Evolutionary conservation across 2,329 filamentous ascomycete genomes (phyloP).

Genomic region (Verticillium nonalfalfae): DNA sequence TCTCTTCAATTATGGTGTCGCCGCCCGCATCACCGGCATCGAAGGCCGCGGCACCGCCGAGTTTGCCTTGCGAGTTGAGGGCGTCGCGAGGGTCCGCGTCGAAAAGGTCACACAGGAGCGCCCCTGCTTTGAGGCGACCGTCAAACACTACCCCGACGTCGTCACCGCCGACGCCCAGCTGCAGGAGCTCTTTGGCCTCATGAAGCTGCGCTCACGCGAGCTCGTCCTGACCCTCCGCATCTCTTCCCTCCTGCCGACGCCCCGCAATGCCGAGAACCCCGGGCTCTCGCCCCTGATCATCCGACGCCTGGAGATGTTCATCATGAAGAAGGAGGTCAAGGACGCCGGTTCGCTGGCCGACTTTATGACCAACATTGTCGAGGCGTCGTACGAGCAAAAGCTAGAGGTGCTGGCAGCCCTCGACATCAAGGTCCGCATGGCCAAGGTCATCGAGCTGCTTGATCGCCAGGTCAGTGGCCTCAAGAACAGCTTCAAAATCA

Average conservation of each 20-base stretch:
- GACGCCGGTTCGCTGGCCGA: conserved; percentile 86
- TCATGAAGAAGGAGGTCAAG: conserved; percentile 70
- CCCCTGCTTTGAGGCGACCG: conserved; percentile 80
- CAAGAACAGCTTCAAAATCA: conserved; percentile 82
- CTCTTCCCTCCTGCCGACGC: conserved; percentile 66
- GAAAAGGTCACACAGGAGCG: conserved; percentile 70
- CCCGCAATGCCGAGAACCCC: conserved; percentile 53
- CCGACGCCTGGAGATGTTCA: conserved; percentile 79
- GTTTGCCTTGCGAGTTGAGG: conserved; percentile 81
- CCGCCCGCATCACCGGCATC: conserved; percentile 72
- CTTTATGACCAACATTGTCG: conserved; percentile 92
- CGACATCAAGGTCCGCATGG: conserved; percentile 70
- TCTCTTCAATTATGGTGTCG: conserved; percentile 75
- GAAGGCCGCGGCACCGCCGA: conserved; percentile 71
- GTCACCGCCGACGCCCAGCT: conserved; percentile 48
- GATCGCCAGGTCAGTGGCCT: conserved; percentile 76
- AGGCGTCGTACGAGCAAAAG: conserved; percentile 86
- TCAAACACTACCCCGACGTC: conserved; percentile 57
- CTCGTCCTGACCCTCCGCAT: conserved; percentile 79
- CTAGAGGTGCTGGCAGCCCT: conserved; percentile 77
- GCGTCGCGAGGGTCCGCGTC: conserved; percentile 68
- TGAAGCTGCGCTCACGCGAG: conserved; percentile 82
- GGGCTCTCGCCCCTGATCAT: conserved; percentile 78
- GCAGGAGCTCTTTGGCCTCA: conserved; percentile 65
- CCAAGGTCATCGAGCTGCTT: conserved; percentile 77